phyloP scores from a whole-genome alignment of 2,329 filamentous ascomycete genomes.

The Cladophialophora carrionii region DNA sequence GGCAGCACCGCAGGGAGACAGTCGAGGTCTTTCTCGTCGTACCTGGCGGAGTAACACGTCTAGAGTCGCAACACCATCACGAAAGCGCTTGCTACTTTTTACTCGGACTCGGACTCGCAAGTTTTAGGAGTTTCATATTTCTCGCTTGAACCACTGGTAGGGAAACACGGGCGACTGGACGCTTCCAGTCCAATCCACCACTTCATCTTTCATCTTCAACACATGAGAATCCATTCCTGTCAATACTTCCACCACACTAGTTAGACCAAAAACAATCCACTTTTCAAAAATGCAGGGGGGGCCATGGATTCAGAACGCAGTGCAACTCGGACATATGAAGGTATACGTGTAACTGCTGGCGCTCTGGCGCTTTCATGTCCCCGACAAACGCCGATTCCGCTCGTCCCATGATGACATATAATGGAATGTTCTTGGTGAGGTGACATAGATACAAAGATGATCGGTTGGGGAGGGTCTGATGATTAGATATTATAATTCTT shows the following conservation, averaged over 20 bases:
- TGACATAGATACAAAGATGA: slow-evolving; percentile 32
- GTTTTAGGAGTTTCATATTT: not conserved
- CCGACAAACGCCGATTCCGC: slow-evolving; percentile 30
- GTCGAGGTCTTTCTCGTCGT: too few species aligned
- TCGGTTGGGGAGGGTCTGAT: slow-evolving; percentile 3
- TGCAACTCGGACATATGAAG: slow-evolving; percentile 13
- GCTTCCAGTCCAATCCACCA: not conserved
- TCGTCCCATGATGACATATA: slow-evolving; percentile 35
- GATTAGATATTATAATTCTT: slow-evolving; percentile 33
- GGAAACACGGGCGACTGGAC: not conserved
- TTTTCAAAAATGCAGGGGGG: not conserved
- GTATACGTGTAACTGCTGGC: slow-evolving; percentile 19
- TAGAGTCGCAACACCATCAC: too few species aligned
- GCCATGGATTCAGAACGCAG: not conserved
- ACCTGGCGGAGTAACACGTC: too few species aligned
- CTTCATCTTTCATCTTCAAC: slow-evolving; percentile 10
- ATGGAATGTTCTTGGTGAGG: slow-evolving; percentile 20
- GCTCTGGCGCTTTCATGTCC: slow-evolving; percentile 28
- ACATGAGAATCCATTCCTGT: slow-evolving; percentile 4
- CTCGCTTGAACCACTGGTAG: not conserved
- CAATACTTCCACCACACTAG: not conserved
- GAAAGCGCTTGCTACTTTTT: not conserved
- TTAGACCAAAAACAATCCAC: not conserved
- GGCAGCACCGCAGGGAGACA: too few species aligned
- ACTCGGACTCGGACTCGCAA: not conserved